Evolutionary conservation across 176 grass and related monocot species (phyloP).

Genomic region (Avena insularis): DNA sequence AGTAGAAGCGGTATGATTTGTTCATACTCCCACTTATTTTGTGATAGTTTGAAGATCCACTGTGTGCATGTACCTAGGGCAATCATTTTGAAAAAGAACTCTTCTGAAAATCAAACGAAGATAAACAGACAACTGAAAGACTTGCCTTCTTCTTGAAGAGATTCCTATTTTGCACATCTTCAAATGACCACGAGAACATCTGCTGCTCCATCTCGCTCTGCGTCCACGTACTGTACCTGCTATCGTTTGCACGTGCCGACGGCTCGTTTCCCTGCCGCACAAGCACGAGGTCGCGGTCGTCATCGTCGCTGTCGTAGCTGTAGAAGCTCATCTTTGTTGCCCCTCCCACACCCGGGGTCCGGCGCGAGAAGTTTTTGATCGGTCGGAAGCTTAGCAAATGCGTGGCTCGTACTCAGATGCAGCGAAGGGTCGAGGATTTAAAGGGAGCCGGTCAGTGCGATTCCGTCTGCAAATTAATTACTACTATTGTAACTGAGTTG

Average conservation of each 20-base stretch:
- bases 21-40: no score
- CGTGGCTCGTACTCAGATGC: no score
- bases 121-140: not conserved
- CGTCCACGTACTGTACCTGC: conserved; percentile 30
- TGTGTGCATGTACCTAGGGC: no score
- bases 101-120: no score
- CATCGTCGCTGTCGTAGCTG: conserved; percentile 37
- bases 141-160: conserved; percentile 51
- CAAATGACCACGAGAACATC: conserved; percentile 58
- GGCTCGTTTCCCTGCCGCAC: not conserved
- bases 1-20: no score
- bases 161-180: conserved; percentile 56
- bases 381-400: no score
- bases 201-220: conserved; percentile 44
- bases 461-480: conserved; percentile 7
- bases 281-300: conserved; percentile 6
- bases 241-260: not conserved
- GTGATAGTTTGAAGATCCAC: no score
- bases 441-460: not conserved
- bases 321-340: conserved; percentile 35
- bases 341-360: not conserved
- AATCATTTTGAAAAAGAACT: no score
- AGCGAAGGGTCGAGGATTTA: conserved; percentile 7
- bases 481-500: not conserved
- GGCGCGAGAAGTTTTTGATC: not conserved